These are phyloP conservation scores for Septoria linicola DNA, from an alignment of 2,329 filamentous ascomycete genomes.

Conservation along the genomic window DNA sequence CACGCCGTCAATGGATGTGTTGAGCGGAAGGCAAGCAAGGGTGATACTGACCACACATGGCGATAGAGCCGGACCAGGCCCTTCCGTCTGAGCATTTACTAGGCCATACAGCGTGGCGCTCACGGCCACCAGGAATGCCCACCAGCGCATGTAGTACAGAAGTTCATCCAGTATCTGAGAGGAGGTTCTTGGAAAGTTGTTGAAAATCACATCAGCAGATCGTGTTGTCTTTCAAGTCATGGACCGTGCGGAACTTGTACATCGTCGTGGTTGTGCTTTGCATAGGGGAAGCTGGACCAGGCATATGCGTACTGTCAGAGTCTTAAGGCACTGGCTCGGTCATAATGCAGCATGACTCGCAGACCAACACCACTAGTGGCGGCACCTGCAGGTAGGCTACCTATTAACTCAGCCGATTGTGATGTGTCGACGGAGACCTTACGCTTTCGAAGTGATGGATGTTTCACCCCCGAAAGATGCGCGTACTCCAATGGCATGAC, in stretches of 20 bases:
- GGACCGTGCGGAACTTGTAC: too few species aligned
- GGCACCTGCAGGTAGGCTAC: too few species aligned
- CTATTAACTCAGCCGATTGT: too few species aligned
- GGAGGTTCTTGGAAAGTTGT: neutral
- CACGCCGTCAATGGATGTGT: neutral
- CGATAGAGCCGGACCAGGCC: slow-evolving; percentile 1
- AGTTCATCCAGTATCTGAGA: neutral
- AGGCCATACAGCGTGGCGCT: neutral
- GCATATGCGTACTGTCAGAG: too few species aligned
- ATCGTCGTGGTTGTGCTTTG: too few species aligned
- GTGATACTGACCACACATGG: slow-evolving; percentile 4
- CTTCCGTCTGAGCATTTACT: neutral
- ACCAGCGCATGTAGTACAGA: neutral
- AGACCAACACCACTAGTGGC: neutral
- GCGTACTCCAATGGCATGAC: too few species aligned
- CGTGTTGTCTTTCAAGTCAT: too few species aligned
- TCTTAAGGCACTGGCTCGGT: neutral
- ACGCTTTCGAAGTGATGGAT: too few species aligned
- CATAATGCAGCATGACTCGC: neutral
- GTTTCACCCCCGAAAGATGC: too few species aligned
- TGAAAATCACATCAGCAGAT: too few species aligned
- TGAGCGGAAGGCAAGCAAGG: neutral
- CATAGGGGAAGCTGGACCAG: too few species aligned
- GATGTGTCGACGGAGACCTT: too few species aligned
- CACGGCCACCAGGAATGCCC: neutral